A percentile compares a stretch with the other conserved stretches of the same genome.
Conservation (phyloP, 2,329 filamentous ascomycete species). For the Didymosphaeria variabile region DNA sequence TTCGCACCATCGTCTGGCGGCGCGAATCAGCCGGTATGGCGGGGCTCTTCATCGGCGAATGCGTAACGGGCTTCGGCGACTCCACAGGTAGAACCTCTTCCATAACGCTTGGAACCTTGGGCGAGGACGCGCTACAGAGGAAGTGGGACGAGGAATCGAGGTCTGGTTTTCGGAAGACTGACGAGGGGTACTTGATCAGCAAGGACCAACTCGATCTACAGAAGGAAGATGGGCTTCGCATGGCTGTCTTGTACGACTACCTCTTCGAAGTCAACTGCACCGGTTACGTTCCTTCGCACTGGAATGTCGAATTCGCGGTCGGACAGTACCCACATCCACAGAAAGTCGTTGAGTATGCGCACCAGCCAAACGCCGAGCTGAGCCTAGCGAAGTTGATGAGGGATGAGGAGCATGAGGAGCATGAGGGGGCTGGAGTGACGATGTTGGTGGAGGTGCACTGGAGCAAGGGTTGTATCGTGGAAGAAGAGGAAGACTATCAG, state of each 20-base stretch:
- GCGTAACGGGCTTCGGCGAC: not conserved
- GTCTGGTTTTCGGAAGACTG: not conserved
- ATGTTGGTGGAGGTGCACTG: not conserved
- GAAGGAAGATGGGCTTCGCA: not conserved
- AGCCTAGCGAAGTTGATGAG: not conserved
- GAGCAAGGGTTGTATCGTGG: not conserved
- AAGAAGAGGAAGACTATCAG: not conserved
- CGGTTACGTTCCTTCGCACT: not conserved
- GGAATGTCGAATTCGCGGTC: not conserved
- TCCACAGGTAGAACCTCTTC: too few species aligned
- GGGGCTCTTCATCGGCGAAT: not conserved
- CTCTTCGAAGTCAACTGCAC: not conserved
- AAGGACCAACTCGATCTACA: too few species aligned
- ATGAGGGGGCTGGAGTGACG: not conserved
- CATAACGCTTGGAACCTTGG: not conserved
- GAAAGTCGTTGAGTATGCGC: not conserved
- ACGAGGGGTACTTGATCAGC: not conserved
- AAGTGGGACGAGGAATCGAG: too few species aligned
- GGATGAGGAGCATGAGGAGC: not conserved
- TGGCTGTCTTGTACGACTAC: conserved; percentile 6
- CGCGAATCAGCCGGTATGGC: not conserved
- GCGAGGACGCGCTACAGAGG: not conserved
- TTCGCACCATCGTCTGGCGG: not conserved
- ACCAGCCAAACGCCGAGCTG: not conserved
- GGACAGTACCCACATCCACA: not conserved